A percentile compares a stretch with the other conserved stretches of the same genome.
Evolutionary conservation across 192 early-diverging fungal genomes (phyloP).

Genomic region (Piromyces finnis): DNA sequence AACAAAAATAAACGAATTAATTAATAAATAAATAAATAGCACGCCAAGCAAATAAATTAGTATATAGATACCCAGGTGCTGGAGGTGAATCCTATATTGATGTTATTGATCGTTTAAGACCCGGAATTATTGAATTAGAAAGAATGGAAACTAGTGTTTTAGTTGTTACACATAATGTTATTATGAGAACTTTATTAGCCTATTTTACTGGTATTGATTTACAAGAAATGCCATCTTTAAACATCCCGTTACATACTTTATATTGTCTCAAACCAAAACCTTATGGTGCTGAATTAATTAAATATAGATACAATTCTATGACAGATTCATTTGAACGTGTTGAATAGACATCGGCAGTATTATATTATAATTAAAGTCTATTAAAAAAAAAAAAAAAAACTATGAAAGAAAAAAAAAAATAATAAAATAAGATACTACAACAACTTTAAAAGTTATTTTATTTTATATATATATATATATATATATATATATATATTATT

Average conservation of each 20-base stretch:
- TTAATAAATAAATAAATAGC: constrained; percentile 11
- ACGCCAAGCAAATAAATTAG: constrained; percentile 71
- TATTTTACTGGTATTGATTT: constrained; percentile 66
- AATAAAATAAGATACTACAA: no score
- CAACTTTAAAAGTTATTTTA: no score
- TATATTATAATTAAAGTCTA: no score
- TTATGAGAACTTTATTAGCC: constrained; percentile 71
- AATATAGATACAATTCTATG: constrained; percentile 1
- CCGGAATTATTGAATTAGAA: constrained; percentile 89
- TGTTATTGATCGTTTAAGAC: constrained; percentile 82
- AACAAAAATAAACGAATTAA: no score
- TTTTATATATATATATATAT: no score
- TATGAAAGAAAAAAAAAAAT: no score
- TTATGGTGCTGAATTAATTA: constrained; percentile 48
- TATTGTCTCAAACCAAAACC: constrained; percentile 69
- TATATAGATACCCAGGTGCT: constrained; percentile 87
- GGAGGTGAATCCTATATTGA: constrained; percentile 76
- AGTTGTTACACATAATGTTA: constrained; percentile 84
- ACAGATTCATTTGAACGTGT: not conserved
- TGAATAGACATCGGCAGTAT: not conserved
- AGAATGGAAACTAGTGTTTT: constrained; percentile 71
- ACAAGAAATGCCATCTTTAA: constrained; percentile 59
- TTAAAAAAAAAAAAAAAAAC: no score
- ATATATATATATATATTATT: no score
- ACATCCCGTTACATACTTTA: constrained; percentile 62